Percentiles rank a stretch among this genome's conserved stretches.
These are phyloP conservation scores for Oemleria cerasiformis DNA, from an alignment of 306 rosid species.

Conservation along the genomic window DNA sequence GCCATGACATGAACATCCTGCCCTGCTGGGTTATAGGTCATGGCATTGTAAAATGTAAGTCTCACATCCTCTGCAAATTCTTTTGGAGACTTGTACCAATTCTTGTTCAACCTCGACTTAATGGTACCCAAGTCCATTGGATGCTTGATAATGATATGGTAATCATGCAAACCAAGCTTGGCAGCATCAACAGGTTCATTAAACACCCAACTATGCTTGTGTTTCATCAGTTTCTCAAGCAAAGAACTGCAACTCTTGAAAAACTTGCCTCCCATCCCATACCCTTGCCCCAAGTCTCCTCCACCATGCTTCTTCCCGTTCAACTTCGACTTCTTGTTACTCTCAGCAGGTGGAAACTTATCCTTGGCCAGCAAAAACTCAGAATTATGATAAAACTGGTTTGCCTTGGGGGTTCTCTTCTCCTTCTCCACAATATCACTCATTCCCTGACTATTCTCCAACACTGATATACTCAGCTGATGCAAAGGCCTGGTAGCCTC, in stretches of 20 bases:
- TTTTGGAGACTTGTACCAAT: constrained; percentile 92
- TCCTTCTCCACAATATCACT: constrained; percentile 80
- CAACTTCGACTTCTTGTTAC: constrained; percentile 73
- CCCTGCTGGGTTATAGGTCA: constrained; percentile 86
- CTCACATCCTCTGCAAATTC: constrained; percentile 98
- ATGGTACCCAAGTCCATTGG: constrained; percentile 96
- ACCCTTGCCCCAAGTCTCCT: constrained; percentile 54
- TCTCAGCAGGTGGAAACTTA: constrained; percentile 85
- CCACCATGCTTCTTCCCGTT: constrained; percentile 68
- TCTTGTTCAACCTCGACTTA: constrained; percentile 72
- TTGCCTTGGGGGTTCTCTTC: constrained; percentile 93
- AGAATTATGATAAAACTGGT: constrained; percentile 79
- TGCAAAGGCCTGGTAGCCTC: constrained; percentile 61
- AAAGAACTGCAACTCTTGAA: constrained; percentile 83
- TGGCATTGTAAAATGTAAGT: constrained; percentile 85
- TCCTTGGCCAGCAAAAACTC: constrained; percentile 94
- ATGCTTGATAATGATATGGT: constrained; percentile 63
- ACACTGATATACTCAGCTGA: constrained; percentile 58
- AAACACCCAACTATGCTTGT: constrained; percentile 94
- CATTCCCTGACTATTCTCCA: constrained; percentile 67
- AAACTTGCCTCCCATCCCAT: constrained; percentile 73
- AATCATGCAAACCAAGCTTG: constrained; percentile 86
- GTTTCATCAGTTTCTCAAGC: constrained; percentile 91
- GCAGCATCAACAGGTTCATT: constrained; percentile 80
- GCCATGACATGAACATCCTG: constrained; percentile 99